Conservation (phyloP, 1,139 yeast species). For the Hyphopichia khmerensis region DNA sequence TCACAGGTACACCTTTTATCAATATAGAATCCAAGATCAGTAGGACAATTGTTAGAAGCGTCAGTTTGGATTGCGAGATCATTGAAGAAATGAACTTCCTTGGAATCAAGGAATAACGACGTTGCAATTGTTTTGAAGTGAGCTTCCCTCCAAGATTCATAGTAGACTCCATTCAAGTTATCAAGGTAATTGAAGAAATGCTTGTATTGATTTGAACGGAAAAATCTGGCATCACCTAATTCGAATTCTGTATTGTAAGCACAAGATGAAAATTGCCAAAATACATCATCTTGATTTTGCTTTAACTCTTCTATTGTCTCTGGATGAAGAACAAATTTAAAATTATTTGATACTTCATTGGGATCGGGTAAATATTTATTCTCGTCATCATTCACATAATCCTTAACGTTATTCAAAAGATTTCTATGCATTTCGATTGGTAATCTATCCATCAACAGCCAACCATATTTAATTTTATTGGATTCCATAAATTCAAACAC, state of each 20-base stretch:
- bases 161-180: slow-evolving; percentile 11
- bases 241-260: slow-evolving; percentile 16
- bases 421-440: slow-evolving; percentile 12
- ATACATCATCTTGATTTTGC: slow-evolving; percentile 3
- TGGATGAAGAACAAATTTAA: slow-evolving; percentile 9
- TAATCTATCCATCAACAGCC: slow-evolving; percentile 15
- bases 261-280: slow-evolving; percentile 12
- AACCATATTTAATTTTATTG: slow-evolving; percentile 55
- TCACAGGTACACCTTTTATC: slow-evolving; percentile 12
- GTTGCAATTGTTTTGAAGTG: slow-evolving; percentile 15
- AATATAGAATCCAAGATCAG: slow-evolving; percentile 10
- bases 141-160: slow-evolving; percentile 19
- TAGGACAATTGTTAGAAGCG: slow-evolving; percentile 17
- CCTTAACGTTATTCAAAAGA: slow-evolving; percentile 9
- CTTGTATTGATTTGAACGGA: slow-evolving; percentile 11
- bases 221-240: slow-evolving; percentile 12
- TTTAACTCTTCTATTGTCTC: slow-evolving; percentile 2
- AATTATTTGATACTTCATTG: slow-evolving; percentile 6
- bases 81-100: slow-evolving; percentile 14
- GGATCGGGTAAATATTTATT: slow-evolving; percentile 6
- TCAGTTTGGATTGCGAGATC: slow-evolving; percentile 13
- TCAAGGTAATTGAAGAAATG: slow-evolving; percentile 14
- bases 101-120: slow-evolving; percentile 11
- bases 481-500: slow-evolving; percentile 56
- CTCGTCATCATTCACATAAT: slow-evolving; percentile 6